Percentiles rank a stretch among this genome's conserved stretches.
Conservation (phyloP, 169 alveolate species). For the Eimeria maxima region DNA sequence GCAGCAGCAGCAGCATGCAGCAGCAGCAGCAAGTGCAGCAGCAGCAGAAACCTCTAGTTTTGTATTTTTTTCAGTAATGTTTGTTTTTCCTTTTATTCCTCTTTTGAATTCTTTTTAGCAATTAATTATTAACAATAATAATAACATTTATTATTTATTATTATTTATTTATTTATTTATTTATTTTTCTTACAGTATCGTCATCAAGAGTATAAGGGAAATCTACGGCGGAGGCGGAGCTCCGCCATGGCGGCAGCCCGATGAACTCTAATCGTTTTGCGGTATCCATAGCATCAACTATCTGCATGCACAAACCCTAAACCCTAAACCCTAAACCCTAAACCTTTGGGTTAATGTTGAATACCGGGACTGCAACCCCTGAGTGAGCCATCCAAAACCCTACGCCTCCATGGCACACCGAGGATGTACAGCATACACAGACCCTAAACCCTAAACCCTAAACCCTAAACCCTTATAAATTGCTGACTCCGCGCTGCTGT, state of each 20-base stretch:
- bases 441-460: neutral
- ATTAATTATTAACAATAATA: neutral
- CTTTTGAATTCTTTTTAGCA: too few species aligned
- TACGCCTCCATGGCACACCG: neutral
- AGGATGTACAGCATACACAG: neutral
- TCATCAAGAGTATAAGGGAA: neutral
- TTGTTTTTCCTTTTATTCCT: too few species aligned
- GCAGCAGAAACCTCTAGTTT: too few species aligned
- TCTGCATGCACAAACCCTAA: constrained; percentile 27
- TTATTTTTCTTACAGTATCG: neutral
- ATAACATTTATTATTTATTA: neutral
- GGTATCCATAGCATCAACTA: constrained; percentile 14
- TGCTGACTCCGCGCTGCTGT: constrained; percentile 31
- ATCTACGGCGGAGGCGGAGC: neutral
- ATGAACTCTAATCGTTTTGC: constrained; percentile 15
- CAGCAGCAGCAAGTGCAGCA: neutral
- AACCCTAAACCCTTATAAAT: neutral
- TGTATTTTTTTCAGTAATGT: too few species aligned
- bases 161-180: neutral
- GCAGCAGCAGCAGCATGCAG: neutral
- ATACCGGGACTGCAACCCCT: neutral
- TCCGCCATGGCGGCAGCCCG: constrained; percentile 9
- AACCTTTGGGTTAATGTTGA: too few species aligned
- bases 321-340: neutral
- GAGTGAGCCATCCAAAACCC: neutral